Conservation (phyloP, 306 rosid species). For the Malus asiatica region DNA sequence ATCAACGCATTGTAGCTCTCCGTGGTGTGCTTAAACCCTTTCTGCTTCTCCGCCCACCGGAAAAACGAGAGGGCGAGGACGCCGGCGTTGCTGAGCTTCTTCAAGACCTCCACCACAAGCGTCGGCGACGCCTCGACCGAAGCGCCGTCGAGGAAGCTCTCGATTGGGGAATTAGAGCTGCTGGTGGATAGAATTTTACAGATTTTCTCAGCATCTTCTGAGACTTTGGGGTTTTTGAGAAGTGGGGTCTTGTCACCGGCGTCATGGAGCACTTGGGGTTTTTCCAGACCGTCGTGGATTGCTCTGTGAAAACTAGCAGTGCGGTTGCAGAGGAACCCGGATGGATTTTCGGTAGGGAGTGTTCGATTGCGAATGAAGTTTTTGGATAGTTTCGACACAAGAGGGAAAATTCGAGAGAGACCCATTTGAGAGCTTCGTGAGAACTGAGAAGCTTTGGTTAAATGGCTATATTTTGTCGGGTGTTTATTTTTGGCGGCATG, state of each 20-base stretch:
- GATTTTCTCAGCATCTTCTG: constrained; percentile 31
- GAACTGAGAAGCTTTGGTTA: not conserved
- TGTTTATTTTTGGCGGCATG: not conserved
- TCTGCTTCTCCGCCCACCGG: constrained; percentile 69
- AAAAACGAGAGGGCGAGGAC: constrained; percentile 69
- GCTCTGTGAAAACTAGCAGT: constrained; percentile 10
- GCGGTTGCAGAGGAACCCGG: not conserved
- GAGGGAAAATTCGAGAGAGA: constrained; percentile 8
- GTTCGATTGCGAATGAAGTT: not conserved
- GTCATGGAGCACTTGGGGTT: not conserved
- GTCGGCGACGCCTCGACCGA: constrained; percentile 33
- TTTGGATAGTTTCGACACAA: constrained; percentile 17
- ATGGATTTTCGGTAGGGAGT: constrained; percentile 4
- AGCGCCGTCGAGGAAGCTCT: constrained; percentile 26
- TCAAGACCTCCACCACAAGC: constrained; percentile 50
- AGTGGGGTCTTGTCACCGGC: constrained; percentile 17
- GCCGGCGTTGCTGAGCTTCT: constrained; percentile 72
- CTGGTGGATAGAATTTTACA: constrained; percentile 36
- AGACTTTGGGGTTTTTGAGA: not conserved
- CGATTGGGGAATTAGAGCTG: constrained; percentile 23
- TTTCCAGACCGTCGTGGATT: not conserved
- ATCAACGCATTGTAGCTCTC: constrained; percentile 57
- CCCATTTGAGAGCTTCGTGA: constrained; percentile 28
- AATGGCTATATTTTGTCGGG: not conserved
- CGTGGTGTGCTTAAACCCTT: constrained; percentile 44